phyloP scores from a whole-genome alignment of 805 yeast genomes.

The Nakazawaea peltata region DNA sequence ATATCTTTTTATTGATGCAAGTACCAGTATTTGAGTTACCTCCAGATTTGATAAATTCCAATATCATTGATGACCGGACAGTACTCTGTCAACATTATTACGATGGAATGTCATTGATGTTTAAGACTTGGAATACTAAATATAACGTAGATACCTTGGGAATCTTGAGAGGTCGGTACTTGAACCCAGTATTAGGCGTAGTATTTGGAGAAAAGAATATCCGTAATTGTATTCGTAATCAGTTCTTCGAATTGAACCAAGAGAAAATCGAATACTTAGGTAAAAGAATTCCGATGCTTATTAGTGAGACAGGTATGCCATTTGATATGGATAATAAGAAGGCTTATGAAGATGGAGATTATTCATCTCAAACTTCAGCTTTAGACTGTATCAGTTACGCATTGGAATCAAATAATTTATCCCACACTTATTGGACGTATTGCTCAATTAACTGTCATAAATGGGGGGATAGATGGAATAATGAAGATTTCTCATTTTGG shows the following conservation, averaged over 20 bases:
- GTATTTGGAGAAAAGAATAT: constrained; percentile 80
- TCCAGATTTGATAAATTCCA: constrained; percentile 45
- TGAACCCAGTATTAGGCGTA: constrained; percentile 63
- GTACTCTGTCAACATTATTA: constrained; percentile 86
- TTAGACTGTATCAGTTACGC: constrained; percentile 78
- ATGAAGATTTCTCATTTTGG: constrained; percentile 89
- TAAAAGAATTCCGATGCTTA: constrained; percentile 53
- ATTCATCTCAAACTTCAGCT: constrained; percentile 68
- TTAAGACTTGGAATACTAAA: constrained; percentile 76
- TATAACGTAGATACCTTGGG: constrained; percentile 90
- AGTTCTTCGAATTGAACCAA: constrained; percentile 53
- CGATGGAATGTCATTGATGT: constrained; percentile 91
- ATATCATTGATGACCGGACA: constrained; percentile 53
- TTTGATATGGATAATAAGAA: constrained; percentile 83
- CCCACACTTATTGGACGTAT: constrained; percentile 85
- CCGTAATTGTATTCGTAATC: constrained; percentile 61
- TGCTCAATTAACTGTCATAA: constrained; percentile 62
- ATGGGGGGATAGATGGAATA: constrained; percentile 91
- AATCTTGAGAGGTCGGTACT: constrained; percentile 69
- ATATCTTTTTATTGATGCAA: constrained; percentile 58
- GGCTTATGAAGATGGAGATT: constrained; percentile 63
- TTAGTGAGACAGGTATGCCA: constrained; percentile 97
- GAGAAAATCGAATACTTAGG: constrained; percentile 67
- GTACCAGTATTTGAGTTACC: constrained; percentile 78
- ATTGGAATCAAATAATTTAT: constrained; percentile 62